Evolutionary conservation across 2,329 filamentous ascomycete species (phyloP).

Genomic region (Monilinia laxa): DNA sequence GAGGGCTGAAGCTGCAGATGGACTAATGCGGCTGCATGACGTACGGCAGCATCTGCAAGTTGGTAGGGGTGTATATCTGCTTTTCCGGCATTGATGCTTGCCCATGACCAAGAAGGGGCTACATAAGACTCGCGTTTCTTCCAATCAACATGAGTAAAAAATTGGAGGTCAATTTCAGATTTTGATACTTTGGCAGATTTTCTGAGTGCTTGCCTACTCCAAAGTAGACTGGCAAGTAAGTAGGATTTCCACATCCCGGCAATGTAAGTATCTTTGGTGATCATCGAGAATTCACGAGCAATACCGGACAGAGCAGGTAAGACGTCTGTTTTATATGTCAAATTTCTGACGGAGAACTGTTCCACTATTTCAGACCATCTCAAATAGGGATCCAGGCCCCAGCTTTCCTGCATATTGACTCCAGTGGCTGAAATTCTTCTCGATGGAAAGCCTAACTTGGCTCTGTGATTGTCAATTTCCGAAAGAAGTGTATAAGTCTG

Average conservation of each 20-base stretch:
- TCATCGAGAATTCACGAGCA: conserved; percentile 21
- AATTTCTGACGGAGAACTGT: conserved; percentile 20
- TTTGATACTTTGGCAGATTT: conserved; percentile 5
- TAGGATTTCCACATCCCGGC: conserved; percentile 25
- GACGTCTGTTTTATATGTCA: conserved; percentile 21
- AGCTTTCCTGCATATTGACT: conserved; percentile 15
- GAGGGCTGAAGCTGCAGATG: conserved; percentile 13
- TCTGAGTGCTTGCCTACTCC: conserved; percentile 16
- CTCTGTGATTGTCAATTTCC: conserved; percentile 6
- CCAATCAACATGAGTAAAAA: conserved; percentile 21
- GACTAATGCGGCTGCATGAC: conserved; percentile 22
- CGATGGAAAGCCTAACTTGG: conserved; percentile 16
- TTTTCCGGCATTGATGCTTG: conserved; percentile 25
- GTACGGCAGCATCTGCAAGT: conserved; percentile 9
- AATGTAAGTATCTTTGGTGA: conserved; percentile 25
- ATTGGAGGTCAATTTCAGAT: neutral
- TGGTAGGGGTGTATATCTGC: conserved; percentile 9
- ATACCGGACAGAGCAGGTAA: conserved; percentile 24
- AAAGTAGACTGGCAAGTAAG: conserved; percentile 20
- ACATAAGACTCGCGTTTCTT: conserved; percentile 20
- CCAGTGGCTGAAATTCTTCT: neutral
- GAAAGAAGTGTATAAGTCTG: neutral
- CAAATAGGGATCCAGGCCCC: conserved; percentile 24
- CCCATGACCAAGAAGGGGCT: conserved; percentile 28
- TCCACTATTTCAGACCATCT: conserved; percentile 24